Conservation (phyloP, 352 stramenopile species). For the Globisporangium cederbergense region DNA sequence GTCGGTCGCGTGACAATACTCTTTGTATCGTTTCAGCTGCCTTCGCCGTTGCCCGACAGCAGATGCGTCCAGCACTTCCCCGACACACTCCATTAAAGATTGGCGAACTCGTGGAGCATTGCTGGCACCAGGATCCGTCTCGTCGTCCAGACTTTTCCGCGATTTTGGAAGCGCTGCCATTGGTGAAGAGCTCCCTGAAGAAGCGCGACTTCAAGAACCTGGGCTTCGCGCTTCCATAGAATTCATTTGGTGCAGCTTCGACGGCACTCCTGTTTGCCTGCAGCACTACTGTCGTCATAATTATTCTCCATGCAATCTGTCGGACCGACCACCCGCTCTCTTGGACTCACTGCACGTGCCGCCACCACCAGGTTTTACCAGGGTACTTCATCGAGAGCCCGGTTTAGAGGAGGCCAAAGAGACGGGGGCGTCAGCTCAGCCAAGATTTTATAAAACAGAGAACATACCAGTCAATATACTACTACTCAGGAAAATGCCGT, state of each 20-base stretch:
- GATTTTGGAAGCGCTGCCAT: constrained; percentile 71
- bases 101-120: constrained; percentile 76
- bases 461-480: constrained; percentile 3
- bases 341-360: constrained; percentile 1
- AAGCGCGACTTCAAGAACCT: constrained; percentile 87
- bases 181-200: constrained; percentile 80
- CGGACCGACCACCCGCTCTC: neutral
- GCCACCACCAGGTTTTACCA: neutral
- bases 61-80: constrained; percentile 81
- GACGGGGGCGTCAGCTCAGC: neutral
- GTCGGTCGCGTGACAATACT: no score
- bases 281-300: constrained; percentile 9
- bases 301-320: constrained; percentile 14
- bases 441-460: constrained; percentile 9
- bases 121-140: constrained; percentile 79
- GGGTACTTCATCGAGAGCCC: no score
- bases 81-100: constrained; percentile 83
- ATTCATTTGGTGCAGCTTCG: constrained; percentile 9
- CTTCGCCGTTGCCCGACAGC: constrained; percentile 80
- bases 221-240: constrained; percentile 49
- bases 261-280: neutral
- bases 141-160: constrained; percentile 69
- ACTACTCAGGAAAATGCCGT: constrained; percentile 2
- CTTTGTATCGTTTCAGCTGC: constrained; percentile 26
- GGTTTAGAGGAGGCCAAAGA: no score